Evolutionary conservation across 768 basidiomycete species (phyloP), one percentile per base, ranked within the genome.

Genomic region (Lactarius tabidus): DNA sequence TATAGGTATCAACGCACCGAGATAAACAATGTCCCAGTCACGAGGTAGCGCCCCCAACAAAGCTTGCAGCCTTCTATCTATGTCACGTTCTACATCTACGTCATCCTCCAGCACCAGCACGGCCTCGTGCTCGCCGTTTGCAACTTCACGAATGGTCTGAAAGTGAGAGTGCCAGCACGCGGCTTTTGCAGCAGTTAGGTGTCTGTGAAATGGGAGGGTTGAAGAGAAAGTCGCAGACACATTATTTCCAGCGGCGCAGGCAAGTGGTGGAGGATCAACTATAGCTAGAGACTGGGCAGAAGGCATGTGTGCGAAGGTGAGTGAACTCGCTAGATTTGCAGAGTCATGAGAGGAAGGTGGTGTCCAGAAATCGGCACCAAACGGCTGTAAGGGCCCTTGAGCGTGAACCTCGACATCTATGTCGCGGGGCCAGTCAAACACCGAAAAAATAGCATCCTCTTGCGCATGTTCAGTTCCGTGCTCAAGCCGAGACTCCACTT

Each of bases 121-220:
- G 2, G 82, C 77, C 12, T 78, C 78, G 62, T 76, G 69, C 31
- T 29, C 28, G n/a, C 67, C 57, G 55, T 57, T 35, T 15, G 77
- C 72, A 38, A 87, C 77, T 3, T 66, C 75, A 26, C 77, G 80
- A 35, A 90, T 81, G 39, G 81, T 77, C 35, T 76, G 78, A 14
- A 85, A 66, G 72, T 91, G 89, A 1, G 89, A 90, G 70, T 85
- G 77, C 87, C 87, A 90, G 74, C 88, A 90, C 14, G 88, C 87
- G 39, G 90, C 73, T 60, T 87, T 84, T 20, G 81, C 80, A 31
- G 79, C 76, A 1, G 86, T 85, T 57, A 91, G 82, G 35, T 84
- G 66, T 72, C 78, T 77, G 72, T 84, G 78, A 28, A 78, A 75
- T 2, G 81, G 81, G 8, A 83, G 71, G 0, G 67, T 67, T 17